Base-by-base conservation (phyloP, 768 basidiomycete species). In the Russula sp. region DNA sequence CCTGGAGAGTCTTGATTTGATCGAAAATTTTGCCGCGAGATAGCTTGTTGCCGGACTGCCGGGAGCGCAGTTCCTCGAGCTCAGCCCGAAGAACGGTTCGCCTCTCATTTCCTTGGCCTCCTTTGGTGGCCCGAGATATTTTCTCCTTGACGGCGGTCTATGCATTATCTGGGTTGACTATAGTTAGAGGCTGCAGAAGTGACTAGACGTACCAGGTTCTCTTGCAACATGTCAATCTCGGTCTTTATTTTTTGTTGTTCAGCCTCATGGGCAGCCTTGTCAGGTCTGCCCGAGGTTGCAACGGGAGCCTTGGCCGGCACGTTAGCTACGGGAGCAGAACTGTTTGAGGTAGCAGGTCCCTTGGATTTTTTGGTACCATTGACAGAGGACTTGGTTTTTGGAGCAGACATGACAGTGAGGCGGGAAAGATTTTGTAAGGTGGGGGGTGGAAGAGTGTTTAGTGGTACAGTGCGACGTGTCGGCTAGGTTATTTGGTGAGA, bases 171-270 rank as follows among this genome's bases (percentile, higher is more conserved):
- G 62, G 65, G 67, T 71, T 22, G 67, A 65, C 42, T 70, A 51
- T 13, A 3, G 22, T 20, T 4, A 47, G 68, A 65, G 55, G 27
- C 10, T 16, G 16, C 31, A 57, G 39, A 22, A 13, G 32, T 11
- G 5, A 40, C 45, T 20, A 18, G 47, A 82, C 92, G 72, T 69
- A 93, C 96, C 64, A 94, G 75, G 74, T 91, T 88, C 22, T 74
- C 75, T 75, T 97, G 92, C 54, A 94, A 74, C 52, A 76, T 79
- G 63, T 95, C 94, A 70, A 98, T 95, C 71, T 94, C 89, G 31
- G 80, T 76, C 75, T 89, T 93, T 67, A 95, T 77, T 70, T 75
- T 84, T 57, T 89, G 86, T 75, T 95, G 92, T 76, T 98, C 94
- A 9, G 79, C 81, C 57, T 97, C 91, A 73, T 89, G 89, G n/a